These are phyloP conservation scores for Backusella tarrabulga DNA, from an alignment of 192 early-diverging fungal genomes.

Conservation along the genomic window DNA sequence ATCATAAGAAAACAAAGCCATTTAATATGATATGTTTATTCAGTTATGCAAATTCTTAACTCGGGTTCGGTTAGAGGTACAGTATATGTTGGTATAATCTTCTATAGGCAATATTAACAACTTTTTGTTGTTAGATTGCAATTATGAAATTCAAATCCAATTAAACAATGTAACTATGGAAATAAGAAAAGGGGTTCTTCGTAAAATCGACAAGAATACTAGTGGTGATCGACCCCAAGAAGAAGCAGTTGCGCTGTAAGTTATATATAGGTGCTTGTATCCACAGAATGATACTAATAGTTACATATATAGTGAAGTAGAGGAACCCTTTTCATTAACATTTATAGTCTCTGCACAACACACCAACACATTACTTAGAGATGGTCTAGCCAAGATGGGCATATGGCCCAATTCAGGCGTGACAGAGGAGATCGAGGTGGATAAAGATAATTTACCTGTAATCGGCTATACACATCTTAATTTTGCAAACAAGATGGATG, in stretches of 20 bases:
- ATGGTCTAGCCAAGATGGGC: constrained; percentile 5
- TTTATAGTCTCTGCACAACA: constrained; percentile 9
- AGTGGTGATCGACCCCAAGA: constrained; percentile 13
- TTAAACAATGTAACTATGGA: background rate
- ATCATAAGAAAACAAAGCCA: background rate
- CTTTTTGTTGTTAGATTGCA: background rate
- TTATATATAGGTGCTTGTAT: background rate
- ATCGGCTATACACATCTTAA: background rate
- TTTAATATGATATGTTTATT: background rate
- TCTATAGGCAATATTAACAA: background rate
- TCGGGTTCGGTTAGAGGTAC: constrained; percentile 5
- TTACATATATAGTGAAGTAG: background rate
- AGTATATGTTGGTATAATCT: background rate
- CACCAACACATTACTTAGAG: background rate
- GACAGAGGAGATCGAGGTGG: background rate
- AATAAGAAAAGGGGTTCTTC: constrained; percentile 1
- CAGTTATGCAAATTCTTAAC: constrained; percentile 14
- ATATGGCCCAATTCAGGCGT: background rate
- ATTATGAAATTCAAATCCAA: constrained; percentile 11
- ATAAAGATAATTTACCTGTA: background rate
- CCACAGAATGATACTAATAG: background rate
- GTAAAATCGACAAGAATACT: background rate
- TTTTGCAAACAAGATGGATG: constrained; percentile 11
- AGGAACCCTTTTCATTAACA: constrained; percentile 4
- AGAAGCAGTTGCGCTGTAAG: constrained; percentile 6